phyloP scores from a whole-genome alignment of 176 grass and related monocot species.

The Tillandsia leiboldiana region DNA sequence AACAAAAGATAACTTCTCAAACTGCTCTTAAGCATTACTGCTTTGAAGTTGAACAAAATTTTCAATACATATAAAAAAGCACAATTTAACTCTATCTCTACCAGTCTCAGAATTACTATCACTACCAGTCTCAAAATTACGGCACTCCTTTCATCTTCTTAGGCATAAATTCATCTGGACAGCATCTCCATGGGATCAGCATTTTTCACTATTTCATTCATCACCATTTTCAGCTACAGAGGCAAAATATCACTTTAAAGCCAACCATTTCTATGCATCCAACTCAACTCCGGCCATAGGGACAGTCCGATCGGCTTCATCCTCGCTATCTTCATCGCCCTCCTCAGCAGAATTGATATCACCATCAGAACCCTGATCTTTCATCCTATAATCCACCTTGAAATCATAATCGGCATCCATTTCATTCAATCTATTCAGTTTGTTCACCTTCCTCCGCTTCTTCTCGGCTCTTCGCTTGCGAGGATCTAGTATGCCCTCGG shows the following conservation, averaged over 20 bases:
- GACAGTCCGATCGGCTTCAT: slow-evolving; percentile 12
- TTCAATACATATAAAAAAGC: background rate
- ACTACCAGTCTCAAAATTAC: background rate
- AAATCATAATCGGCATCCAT: slow-evolving; percentile 40
- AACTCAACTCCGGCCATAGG: slow-evolving; percentile 38
- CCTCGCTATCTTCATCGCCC: slow-evolving; percentile 7
- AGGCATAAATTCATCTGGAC: too few species aligned
- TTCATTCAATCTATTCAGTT: slow-evolving; percentile 23
- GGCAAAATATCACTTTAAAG: background rate
- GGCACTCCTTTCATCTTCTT: too few species aligned
- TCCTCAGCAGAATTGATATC: background rate
- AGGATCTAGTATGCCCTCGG: slow-evolving; percentile 68
- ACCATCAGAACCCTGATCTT: background rate
- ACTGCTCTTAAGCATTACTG: background rate
- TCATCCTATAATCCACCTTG: slow-evolving; percentile 41
- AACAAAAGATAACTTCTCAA: background rate
- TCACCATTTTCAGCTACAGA: background rate
- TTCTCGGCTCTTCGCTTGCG: slow-evolving; percentile 54
- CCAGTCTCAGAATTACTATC: background rate
- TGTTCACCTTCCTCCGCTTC: slow-evolving; percentile 32
- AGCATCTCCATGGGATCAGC: too few species aligned
- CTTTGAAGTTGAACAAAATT: background rate
- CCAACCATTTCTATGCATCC: slow-evolving; percentile 20
- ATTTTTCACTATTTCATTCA: background rate
- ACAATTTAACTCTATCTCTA: background rate